These are phyloP conservation scores for Geum urbanum DNA, from an alignment of 306 rosid species.

Conservation along the genomic window DNA sequence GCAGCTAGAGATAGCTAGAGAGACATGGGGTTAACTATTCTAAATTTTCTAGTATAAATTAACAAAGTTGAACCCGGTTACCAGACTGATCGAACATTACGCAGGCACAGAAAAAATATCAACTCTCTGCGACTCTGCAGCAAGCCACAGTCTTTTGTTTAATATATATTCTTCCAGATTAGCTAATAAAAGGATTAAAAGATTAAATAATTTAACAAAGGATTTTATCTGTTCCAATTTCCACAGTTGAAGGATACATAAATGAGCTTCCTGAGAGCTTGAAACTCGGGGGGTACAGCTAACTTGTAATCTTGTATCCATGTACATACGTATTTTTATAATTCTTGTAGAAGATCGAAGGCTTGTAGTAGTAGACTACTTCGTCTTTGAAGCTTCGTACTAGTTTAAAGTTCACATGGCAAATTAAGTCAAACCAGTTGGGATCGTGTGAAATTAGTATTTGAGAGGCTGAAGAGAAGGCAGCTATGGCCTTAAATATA, in stretches of 20 bases:
- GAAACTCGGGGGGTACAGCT: background rate
- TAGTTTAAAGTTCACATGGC: constrained; percentile 36
- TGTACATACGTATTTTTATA: background rate
- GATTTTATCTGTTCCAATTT: constrained; percentile 1
- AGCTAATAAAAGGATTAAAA: background rate
- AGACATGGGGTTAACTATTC: constrained; percentile 10
- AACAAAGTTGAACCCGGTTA: constrained; percentile 26
- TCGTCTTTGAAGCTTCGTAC: constrained; percentile 39
- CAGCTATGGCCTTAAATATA: background rate
- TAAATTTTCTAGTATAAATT: constrained; percentile 27
- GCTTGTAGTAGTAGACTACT: constrained; percentile 5
- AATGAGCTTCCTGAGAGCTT: constrained; percentile 8
- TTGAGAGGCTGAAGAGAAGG: background rate
- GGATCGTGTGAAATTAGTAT: background rate
- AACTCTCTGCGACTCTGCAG: constrained; percentile 31
- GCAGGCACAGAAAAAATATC: constrained; percentile 46
- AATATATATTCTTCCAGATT: background rate
- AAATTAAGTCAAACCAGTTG: constrained; percentile 25
- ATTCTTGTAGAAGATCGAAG: background rate
- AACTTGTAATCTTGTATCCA: background rate
- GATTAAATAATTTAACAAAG: background rate
- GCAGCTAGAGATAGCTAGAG: background rate
- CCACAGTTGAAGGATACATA: background rate
- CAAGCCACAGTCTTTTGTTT: background rate
- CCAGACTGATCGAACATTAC: constrained; percentile 25